phyloP scores from a whole-genome alignment of 768 basidiomycete genomes.

The Agrocybe praecox region DNA sequence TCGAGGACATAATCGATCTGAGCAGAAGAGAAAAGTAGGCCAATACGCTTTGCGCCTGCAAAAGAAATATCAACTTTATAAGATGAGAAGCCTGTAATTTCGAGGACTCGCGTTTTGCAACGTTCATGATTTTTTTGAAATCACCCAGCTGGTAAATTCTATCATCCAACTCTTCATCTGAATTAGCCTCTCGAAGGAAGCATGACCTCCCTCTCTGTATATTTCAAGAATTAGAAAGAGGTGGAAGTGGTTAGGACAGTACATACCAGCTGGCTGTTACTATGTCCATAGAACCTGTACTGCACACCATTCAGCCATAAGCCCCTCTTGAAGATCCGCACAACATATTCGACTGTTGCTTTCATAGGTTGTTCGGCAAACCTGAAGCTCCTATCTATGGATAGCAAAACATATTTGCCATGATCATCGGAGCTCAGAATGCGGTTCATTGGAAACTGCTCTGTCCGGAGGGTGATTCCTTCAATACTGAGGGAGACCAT shows the following conservation, averaged over 20 bases:
- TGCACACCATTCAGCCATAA: constrained; percentile 58
- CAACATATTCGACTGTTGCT: constrained; percentile 56
- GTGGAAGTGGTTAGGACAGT: neutral
- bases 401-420: constrained; percentile 55
- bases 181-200: constrained; percentile 56
- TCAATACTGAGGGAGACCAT: constrained; percentile 51
- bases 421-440: constrained; percentile 60
- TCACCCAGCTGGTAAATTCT: constrained; percentile 61
- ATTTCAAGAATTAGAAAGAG: neutral
- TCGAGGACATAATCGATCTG: constrained; percentile 59
- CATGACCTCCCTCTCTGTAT: constrained; percentile 61
- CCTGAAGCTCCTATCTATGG: constrained; percentile 51
- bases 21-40: constrained; percentile 66
- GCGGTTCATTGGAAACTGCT: constrained; percentile 56
- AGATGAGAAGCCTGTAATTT: too few species aligned
- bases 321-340: constrained; percentile 54
- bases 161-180: constrained; percentile 58
- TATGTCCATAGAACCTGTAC: constrained; percentile 73
- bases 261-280: constrained; percentile 67
- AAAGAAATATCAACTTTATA: too few species aligned
- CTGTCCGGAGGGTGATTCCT: constrained; percentile 51
- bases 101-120: constrained; percentile 55
- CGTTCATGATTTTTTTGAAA: constrained; percentile 61
- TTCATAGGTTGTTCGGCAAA: constrained; percentile 55
- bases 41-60: constrained; percentile 69